phyloP scores from a whole-genome alignment of 208 protist genomes.

The Herpetomonas tarakana region DNA sequence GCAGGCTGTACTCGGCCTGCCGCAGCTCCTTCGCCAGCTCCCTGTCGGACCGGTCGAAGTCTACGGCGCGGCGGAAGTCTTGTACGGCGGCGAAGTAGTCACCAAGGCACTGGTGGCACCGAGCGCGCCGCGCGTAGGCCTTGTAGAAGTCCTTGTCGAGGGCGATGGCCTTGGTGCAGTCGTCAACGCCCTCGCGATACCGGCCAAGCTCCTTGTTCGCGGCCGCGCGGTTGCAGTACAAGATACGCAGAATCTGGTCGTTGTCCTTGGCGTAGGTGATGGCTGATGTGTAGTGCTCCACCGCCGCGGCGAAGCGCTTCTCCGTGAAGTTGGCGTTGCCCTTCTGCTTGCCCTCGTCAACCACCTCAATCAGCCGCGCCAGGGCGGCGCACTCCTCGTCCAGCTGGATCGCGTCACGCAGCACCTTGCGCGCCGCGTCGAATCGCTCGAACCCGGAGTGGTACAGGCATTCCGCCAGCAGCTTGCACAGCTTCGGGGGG shows the following conservation, averaged over 20 bases:
- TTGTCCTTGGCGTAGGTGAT: conserved; percentile 66
- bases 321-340: conserved; percentile 80
- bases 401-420: conserved; percentile 49
- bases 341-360: conserved; percentile 87
- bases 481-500: conserved; percentile 44
- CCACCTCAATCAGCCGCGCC: conserved; percentile 56
- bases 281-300: conserved; percentile 75
- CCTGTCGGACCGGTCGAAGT: conserved; percentile 62
- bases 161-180: conserved; percentile 83
- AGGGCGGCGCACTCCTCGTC: conserved; percentile 72
- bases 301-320: conserved; percentile 69
- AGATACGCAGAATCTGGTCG: conserved; percentile 81
- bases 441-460: conserved; percentile 84
- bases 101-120: conserved; percentile 79
- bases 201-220: conserved; percentile 85
- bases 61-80: conserved; percentile 83
- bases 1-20: conserved; percentile 55
- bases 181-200: conserved; percentile 84
- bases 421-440: conserved; percentile 52
- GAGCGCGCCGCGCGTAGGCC: conserved; percentile 85
- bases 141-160: conserved; percentile 86
- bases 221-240: conserved; percentile 91
- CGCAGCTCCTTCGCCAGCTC: conserved; percentile 74
- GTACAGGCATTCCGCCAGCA: conserved; percentile 78
- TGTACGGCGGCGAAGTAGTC: conserved; percentile 77